A percentile compares a stretch with the other conserved stretches of the same genome.
These are phyloP conservation scores for Botrytis galanthina DNA, from an alignment of 2,329 filamentous ascomycete species.

Conservation along the genomic window DNA sequence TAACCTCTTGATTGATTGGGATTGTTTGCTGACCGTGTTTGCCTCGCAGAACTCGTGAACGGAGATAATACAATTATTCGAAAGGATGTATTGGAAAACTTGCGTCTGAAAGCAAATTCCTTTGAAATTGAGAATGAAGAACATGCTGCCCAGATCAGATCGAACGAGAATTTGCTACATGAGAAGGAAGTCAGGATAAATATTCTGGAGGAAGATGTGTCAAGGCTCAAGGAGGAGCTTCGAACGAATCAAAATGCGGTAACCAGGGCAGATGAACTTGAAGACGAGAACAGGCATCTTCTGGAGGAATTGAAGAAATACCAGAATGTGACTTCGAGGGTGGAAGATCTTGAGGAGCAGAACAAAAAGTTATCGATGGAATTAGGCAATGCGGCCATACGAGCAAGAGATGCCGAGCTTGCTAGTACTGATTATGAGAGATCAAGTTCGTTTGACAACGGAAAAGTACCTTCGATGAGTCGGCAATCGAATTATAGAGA, in stretches of 20 bases:
- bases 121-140: neutral
- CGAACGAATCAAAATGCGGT: constrained; percentile 23
- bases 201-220: constrained; percentile 15
- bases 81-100: constrained; percentile 6
- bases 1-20: neutral
- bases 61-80: constrained; percentile 13
- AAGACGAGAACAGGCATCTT: constrained; percentile 25
- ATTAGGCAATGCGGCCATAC: constrained; percentile 23
- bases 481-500: neutral
- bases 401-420: constrained; percentile 8
- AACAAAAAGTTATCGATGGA: constrained; percentile 29
- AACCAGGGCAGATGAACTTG: constrained; percentile 22
- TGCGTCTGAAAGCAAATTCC: neutral
- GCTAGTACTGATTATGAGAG: constrained; percentile 11
- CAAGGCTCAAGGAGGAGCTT: constrained; percentile 26
- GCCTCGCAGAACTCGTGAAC: constrained; percentile 19
- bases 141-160: neutral
- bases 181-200: constrained; percentile 16
- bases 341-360: constrained; percentile 30
- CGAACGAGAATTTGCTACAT: neutral
- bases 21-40: neutral
- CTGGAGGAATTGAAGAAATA: constrained; percentile 27
- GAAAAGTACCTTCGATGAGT: neutral
- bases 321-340: constrained; percentile 19
- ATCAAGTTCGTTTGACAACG: neutral